phyloP scores from a whole-genome alignment of 2,329 filamentous ascomycete species.

The Pseudogymnoascus sp. region DNA sequence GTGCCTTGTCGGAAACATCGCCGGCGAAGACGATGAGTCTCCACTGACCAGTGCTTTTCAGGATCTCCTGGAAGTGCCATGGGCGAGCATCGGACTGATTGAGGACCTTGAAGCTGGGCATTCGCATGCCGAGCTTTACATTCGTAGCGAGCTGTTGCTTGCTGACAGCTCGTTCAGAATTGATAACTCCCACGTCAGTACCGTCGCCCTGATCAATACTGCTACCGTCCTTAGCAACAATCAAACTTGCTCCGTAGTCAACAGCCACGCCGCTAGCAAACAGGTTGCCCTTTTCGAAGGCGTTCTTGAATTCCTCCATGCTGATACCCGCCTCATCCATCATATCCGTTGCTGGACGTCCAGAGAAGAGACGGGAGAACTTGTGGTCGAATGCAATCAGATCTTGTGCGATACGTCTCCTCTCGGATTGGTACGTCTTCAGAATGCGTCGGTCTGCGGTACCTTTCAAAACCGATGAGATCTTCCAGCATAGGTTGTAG shows the following conservation, averaged over 20 bases:
- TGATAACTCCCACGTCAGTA: constrained; percentile 31
- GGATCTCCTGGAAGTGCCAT: constrained; percentile 46
- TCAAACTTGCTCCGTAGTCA: constrained; percentile 46
- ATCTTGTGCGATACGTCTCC: constrained; percentile 49
- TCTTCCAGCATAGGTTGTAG: constrained; percentile 51
- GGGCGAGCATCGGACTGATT: constrained; percentile 46
- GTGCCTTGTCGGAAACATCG: constrained; percentile 37
- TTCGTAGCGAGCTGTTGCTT: constrained; percentile 24
- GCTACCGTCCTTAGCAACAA: constrained; percentile 45
- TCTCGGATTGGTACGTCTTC: constrained; percentile 43
- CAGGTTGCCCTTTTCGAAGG: constrained; percentile 49
- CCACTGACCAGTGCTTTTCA: constrained; percentile 47
- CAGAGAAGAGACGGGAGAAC: constrained; percentile 48
- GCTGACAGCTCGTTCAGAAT: constrained; percentile 22
- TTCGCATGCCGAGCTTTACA: constrained; percentile 39
- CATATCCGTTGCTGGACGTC: constrained; percentile 40
- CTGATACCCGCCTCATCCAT: constrained; percentile 43
- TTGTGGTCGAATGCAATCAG: constrained; percentile 53
- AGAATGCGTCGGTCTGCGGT: constrained; percentile 36
- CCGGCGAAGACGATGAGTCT: constrained; percentile 53
- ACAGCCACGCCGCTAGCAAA: constrained; percentile 52
- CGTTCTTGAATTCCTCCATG: constrained; percentile 54
- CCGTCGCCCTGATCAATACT: constrained; percentile 38
- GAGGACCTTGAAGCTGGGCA: constrained; percentile 48
- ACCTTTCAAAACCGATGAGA: constrained; percentile 39